Conservation (phyloP, 2,329 filamentous ascomycete genomes). For the Knoxdaviesia proteae region DNA sequence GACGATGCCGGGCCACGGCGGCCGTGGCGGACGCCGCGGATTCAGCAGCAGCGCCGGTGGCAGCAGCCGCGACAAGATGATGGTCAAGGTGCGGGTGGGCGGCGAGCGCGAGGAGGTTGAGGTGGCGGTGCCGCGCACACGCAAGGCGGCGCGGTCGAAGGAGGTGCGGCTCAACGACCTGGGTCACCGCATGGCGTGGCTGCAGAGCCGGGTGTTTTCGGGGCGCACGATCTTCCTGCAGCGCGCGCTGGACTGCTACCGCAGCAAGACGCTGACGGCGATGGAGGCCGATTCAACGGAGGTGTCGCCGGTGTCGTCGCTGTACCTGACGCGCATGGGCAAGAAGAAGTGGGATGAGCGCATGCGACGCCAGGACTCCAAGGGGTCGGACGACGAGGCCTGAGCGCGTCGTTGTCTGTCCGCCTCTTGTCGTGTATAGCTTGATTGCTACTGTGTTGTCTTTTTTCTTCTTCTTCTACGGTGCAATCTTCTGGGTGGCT, state of each 20-base stretch:
- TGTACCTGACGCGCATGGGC: constrained; percentile 75
- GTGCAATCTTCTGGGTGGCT: not conserved
- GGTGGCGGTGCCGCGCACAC: constrained; percentile 55
- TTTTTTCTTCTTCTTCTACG: not conserved
- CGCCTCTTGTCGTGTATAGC: not conserved
- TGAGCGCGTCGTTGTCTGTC: not conserved
- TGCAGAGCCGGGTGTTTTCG: constrained; percentile 80
- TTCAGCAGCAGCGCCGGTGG: constrained; percentile 10
- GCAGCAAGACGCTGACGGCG: constrained; percentile 70
- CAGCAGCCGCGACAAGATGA: constrained; percentile 14
- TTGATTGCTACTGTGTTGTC: not conserved
- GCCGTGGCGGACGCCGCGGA: constrained; percentile 8
- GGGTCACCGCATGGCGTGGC: constrained; percentile 90
- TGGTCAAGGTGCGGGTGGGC: constrained; percentile 39
- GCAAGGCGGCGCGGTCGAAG: constrained; percentile 47
- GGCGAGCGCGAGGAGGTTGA: constrained; percentile 52
- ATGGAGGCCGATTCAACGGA: constrained; percentile 66
- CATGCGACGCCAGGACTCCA: constrained; percentile 14
- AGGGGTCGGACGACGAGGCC: constrained; percentile 8
- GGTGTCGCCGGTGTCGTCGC: constrained; percentile 49
- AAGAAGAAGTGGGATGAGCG: constrained; percentile 57
- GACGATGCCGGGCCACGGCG: constrained; percentile 18
- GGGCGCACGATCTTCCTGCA: constrained; percentile 74
- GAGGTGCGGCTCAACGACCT: constrained; percentile 86
- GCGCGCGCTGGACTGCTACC: constrained; percentile 83